These are phyloP conservation scores for Penicillium coprophilum DNA, from an alignment of 495 filamentous ascomycete species.

Conservation along the genomic window DNA sequence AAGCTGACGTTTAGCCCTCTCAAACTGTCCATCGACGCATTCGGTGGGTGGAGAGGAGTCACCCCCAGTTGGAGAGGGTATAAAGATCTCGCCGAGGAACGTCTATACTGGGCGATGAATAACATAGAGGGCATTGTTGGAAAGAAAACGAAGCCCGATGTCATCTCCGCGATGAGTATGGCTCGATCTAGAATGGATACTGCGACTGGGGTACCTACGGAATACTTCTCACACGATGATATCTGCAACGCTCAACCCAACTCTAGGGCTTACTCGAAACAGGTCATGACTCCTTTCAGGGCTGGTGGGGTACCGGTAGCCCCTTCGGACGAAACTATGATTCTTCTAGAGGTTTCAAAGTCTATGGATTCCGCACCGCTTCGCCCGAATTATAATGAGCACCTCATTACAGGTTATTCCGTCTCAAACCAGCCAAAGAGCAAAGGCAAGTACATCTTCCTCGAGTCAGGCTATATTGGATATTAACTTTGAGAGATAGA, in stretches of 20 bases:
- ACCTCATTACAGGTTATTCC: slow-evolving; percentile 40
- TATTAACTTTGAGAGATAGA: slow-evolving; percentile 25
- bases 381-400: slow-evolving; percentile 43
- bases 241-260: slow-evolving; percentile 41
- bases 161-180: slow-evolving; percentile 44
- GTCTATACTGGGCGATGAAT: slow-evolving; percentile 51
- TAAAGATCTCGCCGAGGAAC: slow-evolving; percentile 48
- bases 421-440: slow-evolving; percentile 46
- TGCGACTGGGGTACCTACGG: slow-evolving; percentile 40
- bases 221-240: slow-evolving; percentile 42
- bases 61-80: slow-evolving; percentile 50
- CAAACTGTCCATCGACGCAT: slow-evolving; percentile 46
- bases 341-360: slow-evolving; percentile 46
- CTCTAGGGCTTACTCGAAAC: slow-evolving; percentile 42
- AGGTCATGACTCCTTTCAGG: slow-evolving; percentile 43
- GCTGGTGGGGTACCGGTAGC: neutral
- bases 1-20: slow-evolving; percentile 41
- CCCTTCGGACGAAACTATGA: slow-evolving; percentile 46
- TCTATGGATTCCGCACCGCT: slow-evolving; percentile 48
- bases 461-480: neutral
- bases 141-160: slow-evolving; percentile 37
- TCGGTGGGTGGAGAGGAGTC: slow-evolving; percentile 48
- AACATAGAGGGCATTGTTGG: slow-evolving; percentile 27
- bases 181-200: slow-evolving; percentile 42
- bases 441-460: slow-evolving; percentile 30